A percentile compares a stretch with the other conserved stretches of the same genome.
phyloP scores from a whole-genome alignment of 768 basidiomycete genomes.

The Neoboletus subvelutipes region DNA sequence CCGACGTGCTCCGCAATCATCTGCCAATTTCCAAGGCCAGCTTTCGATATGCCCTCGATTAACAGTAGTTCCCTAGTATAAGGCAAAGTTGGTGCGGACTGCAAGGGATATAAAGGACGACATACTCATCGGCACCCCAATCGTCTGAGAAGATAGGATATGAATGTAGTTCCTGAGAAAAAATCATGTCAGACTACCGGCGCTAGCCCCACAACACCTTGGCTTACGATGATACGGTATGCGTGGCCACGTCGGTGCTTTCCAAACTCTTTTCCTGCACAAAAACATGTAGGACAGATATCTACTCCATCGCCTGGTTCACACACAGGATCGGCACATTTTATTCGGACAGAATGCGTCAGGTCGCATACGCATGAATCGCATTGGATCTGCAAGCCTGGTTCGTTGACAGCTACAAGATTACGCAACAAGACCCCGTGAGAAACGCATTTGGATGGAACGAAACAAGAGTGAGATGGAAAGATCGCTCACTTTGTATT shows the following conservation, averaged over 20 bases:
- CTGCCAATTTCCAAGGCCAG: conserved; percentile 95
- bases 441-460: conserved; percentile 21
- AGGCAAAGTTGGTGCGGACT: conserved; percentile 5
- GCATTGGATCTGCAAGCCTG: conserved; percentile 80
- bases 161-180: conserved; percentile 82
- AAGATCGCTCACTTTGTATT: conserved; percentile 51
- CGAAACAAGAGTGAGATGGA: not conserved
- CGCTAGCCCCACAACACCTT: not conserved
- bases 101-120: conserved; percentile 9
- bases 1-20: conserved; percentile 95
- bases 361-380: conserved; percentile 84
- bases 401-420: conserved; percentile 68
- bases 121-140: conserved; percentile 98
- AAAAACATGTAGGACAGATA: conserved; percentile 91
- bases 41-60: conserved; percentile 80
- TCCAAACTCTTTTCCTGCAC: conserved; percentile 84
- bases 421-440: conserved; percentile 30
- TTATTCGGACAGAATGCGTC: conserved; percentile 95
- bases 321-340: conserved; percentile 84
- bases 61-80: conserved; percentile 76
- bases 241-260: conserved; percentile 83
- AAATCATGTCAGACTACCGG: not conserved
- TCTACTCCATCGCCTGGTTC: conserved; percentile 82
- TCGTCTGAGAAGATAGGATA: conserved; percentile 94
- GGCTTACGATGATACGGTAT: conserved; percentile 85